These are phyloP conservation scores for Stromatinia cepivora DNA, from an alignment of 2,329 filamentous ascomycete species.

Conservation along the genomic window DNA sequence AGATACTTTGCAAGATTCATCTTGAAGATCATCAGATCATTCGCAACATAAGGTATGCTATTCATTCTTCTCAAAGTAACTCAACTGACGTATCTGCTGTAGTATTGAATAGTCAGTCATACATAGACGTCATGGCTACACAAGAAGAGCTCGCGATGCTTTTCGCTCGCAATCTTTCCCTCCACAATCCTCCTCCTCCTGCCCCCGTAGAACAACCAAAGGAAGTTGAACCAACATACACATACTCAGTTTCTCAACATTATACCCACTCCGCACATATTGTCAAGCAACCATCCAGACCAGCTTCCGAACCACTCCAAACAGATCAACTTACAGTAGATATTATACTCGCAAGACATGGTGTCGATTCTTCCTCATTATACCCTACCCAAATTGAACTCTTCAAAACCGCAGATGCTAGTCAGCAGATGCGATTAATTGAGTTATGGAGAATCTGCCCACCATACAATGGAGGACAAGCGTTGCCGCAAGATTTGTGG, in stretches of 20 bases:
- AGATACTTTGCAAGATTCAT: conserved; percentile 35
- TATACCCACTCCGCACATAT: conserved; percentile 80
- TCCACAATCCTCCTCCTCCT: conserved; percentile 45
- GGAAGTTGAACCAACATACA: conserved; percentile 50
- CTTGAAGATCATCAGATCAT: conserved; percentile 31
- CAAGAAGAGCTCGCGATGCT: conserved; percentile 82
- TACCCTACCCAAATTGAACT: conserved; percentile 75
- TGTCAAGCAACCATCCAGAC: conserved; percentile 47
- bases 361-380: conserved; percentile 68
- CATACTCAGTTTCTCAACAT: conserved; percentile 77
- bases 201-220: conserved; percentile 40
- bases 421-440: conserved; percentile 55
- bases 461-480: conserved; percentile 58
- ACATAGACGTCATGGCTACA: conserved; percentile 53
- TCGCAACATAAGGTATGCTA: conserved; percentile 40
- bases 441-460: conserved; percentile 28
- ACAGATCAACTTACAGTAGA: conserved; percentile 54
- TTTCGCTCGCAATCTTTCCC: conserved; percentile 73
- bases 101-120: conserved; percentile 1
- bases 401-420: conserved; percentile 71
- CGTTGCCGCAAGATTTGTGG: conserved; percentile 56
- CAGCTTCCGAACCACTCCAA: conserved; percentile 53
- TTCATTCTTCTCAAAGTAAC: conserved; percentile 23
- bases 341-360: conserved; percentile 61
- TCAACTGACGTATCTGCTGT: neutral